These are phyloP conservation scores for Margaritispora aquatica DNA, from an alignment of 495 filamentous ascomycete genomes.

Conservation along the genomic window DNA sequence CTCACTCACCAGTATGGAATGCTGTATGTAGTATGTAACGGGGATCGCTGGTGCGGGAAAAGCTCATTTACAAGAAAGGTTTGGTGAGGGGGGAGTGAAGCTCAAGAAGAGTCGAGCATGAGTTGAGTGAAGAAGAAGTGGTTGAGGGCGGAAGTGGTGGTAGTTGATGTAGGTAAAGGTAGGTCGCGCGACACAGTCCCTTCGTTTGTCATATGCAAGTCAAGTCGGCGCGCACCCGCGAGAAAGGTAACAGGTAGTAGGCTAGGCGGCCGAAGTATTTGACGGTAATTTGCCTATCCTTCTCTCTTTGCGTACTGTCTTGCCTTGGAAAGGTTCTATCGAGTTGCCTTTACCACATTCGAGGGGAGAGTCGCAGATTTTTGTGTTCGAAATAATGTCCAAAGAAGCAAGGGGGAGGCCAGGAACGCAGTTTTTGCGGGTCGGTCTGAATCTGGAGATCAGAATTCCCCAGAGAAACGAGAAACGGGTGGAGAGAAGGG, in stretches of 20 bases:
- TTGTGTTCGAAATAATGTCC: neutral
- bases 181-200: constrained; percentile 25
- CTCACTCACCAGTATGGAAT: constrained; percentile 18
- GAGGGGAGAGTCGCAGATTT: neutral
- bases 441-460: constrained; percentile 1
- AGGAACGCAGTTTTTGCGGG: constrained; percentile 13
- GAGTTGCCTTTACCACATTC: constrained; percentile 12
- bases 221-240: constrained; percentile 19
- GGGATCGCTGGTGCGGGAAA: constrained; percentile 12
- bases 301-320: constrained; percentile 12
- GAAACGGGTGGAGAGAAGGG: neutral
- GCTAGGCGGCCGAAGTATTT: constrained; percentile 9
- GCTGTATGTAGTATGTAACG: constrained; percentile 23
- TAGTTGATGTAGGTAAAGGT: constrained; percentile 2
- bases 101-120: constrained; percentile 18
- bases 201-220: constrained; percentile 25
- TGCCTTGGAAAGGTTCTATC: constrained; percentile 7
- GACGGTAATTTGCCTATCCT: constrained; percentile 5
- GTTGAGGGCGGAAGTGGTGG: constrained; percentile 11
- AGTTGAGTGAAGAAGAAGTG: constrained; percentile 16
- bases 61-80: constrained; percentile 23
- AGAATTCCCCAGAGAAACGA: neutral
- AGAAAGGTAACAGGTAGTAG: constrained; percentile 1
- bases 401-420: constrained; percentile 6
- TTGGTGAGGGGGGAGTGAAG: constrained; percentile 1